Evolutionary conservation across 306 rosid species (phyloP), one percentile per base, ranked within the genome.

Genomic region (Pyrus betulifolia): DNA sequence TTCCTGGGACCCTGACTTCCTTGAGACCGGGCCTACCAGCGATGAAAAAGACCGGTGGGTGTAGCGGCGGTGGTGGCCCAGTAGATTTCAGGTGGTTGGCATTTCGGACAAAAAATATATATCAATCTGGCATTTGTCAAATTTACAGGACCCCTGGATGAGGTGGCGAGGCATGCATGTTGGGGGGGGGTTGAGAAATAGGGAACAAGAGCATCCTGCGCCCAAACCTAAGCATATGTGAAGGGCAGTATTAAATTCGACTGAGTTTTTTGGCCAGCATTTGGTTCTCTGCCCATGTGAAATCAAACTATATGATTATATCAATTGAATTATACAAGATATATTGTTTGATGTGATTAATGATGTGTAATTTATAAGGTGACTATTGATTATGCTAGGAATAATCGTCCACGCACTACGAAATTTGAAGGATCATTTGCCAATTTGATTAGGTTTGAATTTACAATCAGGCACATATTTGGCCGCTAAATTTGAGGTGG

Each of bases 51-150:
- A 49, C 55, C 8, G 8, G 55, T 49, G 54, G 18, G 8, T 0
- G 54, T 49, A 45, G 51, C 13, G 17, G 40, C n/a, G 40, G 66
- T 18, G 80, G 57, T 52, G 58, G n/a, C 72, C 80, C 58, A 25
- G 1, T 7, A 67, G 74, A 54, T 76, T 49, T 67, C 57, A 67
- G 73, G 79, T 52, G 67, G 73, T 59, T 40, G 72, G 66, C 79
- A 5, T 31, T 65, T 52, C 25, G 52, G 65, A 19, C 72, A 25
- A 33, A 21, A 38, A n/a, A 13, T 4, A 21, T 4, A 35, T 17
- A 62, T 42, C 28, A 33, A 28, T 28, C 70, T 12, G 70, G 30
- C 70, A 28, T 19, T 74, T 21, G 70, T 74, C 61, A 45, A 74
- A 3, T 45, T 62, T 62, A 28, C 38, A 28, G 10, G 19, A 40